These are phyloP conservation scores for Hemerocallis citrina DNA, from an alignment of 106 monocot species.

Conservation along the genomic window DNA sequence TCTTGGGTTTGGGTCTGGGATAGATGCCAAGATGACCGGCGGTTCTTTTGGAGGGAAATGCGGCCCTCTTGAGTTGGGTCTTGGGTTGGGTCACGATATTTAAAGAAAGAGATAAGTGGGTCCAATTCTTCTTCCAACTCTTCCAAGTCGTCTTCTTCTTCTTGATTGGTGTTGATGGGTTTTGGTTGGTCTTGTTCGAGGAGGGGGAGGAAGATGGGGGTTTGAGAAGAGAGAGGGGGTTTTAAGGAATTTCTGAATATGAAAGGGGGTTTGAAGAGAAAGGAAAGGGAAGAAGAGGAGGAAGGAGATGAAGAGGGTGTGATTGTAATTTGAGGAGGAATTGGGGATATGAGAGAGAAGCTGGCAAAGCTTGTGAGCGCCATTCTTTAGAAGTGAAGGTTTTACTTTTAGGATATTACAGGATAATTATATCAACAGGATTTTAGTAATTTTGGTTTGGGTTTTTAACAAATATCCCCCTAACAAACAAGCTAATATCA, in stretches of 20 bases:
- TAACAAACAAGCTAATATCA: too few species aligned
- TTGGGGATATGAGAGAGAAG: neutral
- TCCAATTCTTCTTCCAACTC: conserved; percentile 25
- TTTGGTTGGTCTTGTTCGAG: conserved; percentile 7
- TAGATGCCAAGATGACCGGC: conserved; percentile 39
- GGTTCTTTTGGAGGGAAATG: conserved; percentile 36
- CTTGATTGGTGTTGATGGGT: neutral
- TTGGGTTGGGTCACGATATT: conserved; percentile 13
- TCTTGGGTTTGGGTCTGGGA: conserved; percentile 7
- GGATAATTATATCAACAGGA: too few species aligned
- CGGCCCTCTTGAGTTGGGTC: conserved; percentile 54
- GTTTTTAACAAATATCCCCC: too few species aligned
- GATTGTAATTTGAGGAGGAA: neutral
- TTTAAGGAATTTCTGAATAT: conserved; percentile 1
- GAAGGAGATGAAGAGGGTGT: neutral
- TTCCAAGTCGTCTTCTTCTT: conserved; percentile 23
- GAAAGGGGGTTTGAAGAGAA: conserved; percentile 8
- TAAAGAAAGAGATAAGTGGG: conserved; percentile 55
- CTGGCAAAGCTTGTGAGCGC: neutral
- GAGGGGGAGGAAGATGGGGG: conserved; percentile 53
- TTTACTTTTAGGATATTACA: too few species aligned
- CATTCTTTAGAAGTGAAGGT: neutral
- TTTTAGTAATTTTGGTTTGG: too few species aligned
- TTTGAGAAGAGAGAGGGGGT: neutral
- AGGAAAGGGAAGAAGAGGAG: neutral